Percentiles rank a stretch among this genome's conserved stretches.
Evolutionary conservation across 2,329 filamentous ascomycete species (phyloP).

Genomic region (Epichloe elymi): DNA sequence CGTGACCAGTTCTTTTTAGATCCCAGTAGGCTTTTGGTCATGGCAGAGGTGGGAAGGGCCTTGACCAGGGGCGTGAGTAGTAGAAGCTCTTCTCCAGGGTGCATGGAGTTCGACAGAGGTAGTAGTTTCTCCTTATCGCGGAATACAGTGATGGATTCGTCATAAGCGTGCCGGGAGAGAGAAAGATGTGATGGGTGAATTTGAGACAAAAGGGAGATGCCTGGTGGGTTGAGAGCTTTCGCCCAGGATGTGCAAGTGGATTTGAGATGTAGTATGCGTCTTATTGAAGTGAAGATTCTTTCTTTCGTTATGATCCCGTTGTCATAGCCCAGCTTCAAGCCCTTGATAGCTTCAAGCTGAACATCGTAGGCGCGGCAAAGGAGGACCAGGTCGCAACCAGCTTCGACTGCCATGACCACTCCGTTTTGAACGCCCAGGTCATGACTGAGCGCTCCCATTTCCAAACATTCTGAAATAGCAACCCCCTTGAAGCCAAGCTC

Average conservation of each 20-base stretch:
- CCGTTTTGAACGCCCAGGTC: constrained; percentile 96
- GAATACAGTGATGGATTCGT: constrained; percentile 84
- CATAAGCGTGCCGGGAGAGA: constrained; percentile 76
- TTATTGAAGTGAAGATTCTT: constrained; percentile 67
- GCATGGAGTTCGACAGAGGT: constrained; percentile 68
- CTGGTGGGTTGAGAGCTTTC: constrained; percentile 76
- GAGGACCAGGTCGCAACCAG: constrained; percentile 83
- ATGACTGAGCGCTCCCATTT: constrained; percentile 92
- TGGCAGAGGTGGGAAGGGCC: constrained; percentile 77
- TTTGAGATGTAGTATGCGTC: constrained; percentile 69
- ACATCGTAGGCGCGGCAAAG: constrained; percentile 79
- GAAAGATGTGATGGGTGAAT: constrained; percentile 72
- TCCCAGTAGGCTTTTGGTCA: constrained; percentile 58
- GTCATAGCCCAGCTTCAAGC: constrained; percentile 76
- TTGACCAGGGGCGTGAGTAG: constrained; percentile 83
- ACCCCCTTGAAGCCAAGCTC: constrained; percentile 80
- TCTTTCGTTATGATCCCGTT: constrained; percentile 78
- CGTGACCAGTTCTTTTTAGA: constrained; percentile 27
- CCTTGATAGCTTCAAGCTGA: constrained; percentile 83
- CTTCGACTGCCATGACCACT: constrained; percentile 94
- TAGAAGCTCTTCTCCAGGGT: constrained; percentile 77
- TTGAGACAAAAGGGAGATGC: constrained; percentile 61
- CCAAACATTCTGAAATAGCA: constrained; percentile 86
- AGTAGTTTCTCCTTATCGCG: constrained; percentile 77
- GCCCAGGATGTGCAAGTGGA: constrained; percentile 79